Evolutionary conservation across 2,329 filamentous ascomycete species (phyloP), one percentile per base, ranked within the genome.

Genomic region (Fusarium sororula): DNA sequence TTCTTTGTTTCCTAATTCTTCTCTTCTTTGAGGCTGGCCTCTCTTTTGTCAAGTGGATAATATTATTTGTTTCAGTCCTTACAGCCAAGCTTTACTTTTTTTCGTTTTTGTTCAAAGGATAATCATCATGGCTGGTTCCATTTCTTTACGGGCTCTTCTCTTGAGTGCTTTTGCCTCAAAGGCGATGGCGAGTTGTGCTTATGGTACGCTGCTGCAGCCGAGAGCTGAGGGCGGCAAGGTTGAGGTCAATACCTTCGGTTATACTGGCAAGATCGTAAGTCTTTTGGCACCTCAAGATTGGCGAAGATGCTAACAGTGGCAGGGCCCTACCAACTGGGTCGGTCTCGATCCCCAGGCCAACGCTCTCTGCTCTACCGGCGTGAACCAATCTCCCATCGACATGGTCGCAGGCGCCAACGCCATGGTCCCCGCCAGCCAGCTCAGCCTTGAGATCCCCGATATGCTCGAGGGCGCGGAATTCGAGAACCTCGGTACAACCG

Each of bases 331-430:
- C 62, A 87, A 86, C 78, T 90, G 88, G 88, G 82, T 85, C 39
- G 79, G 79, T 11, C 81, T 89, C 28, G 80, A 83, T 44, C 63
- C 73, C 1, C 81, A 81, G 24, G 70, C 70, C 20, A 88, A 88
- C 77, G 78, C 79, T 12, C 79, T 82, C 15, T 90, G 89, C 78
- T 84, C 83, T 28, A 80, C 77, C 1, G 88, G 89, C 45, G 83
- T 74, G 22, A 80, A 83, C 62, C 89, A 90, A 78, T 90, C 88
- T 2, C 89, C 89, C 62, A 89, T 90, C 79, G 85, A 89, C 78
- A 81, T 90, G 71, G 81, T 73, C 10, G 50, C 72, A 1, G 73
- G 74, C 3, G 51, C 72, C 75, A 84, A 77, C 79, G 75, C 58
- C 1, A 62, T 73, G 1, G 66, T 78, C 6, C 63, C 75, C 74